Evolutionary conservation across 2,329 filamentous ascomycete species (phyloP).

Genomic region (Monosporascus sp.): DNA sequence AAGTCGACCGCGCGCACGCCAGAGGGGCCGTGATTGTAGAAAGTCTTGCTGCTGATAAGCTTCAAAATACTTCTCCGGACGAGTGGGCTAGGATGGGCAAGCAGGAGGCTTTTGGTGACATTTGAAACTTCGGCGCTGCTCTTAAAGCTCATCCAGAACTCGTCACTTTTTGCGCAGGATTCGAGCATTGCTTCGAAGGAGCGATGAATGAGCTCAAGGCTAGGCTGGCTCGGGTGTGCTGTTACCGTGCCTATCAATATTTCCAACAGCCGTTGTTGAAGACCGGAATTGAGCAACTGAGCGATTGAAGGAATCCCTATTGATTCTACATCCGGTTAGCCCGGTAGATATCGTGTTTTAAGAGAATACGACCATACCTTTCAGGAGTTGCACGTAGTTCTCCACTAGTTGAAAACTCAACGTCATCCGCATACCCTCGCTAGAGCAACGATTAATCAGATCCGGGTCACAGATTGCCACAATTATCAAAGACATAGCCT

Average conservation of each 20-base stretch:
- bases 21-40: constrained; percentile 16
- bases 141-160: constrained; percentile 35
- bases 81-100: constrained; percentile 29
- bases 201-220: constrained; percentile 27
- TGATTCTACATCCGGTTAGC: constrained; percentile 22
- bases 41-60: constrained; percentile 23
- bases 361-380: constrained; percentile 34
- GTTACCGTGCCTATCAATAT: constrained; percentile 17
- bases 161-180: constrained; percentile 31
- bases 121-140: constrained; percentile 18
- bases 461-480: constrained; percentile 55
- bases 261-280: constrained; percentile 18
- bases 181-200: constrained; percentile 36
- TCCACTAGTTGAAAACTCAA: constrained; percentile 53
- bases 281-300: constrained; percentile 15
- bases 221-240: constrained; percentile 17
- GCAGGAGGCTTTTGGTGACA: constrained; percentile 30
- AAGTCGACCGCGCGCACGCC: constrained; percentile 32
- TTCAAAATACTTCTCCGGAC: constrained; percentile 32
- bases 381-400: constrained; percentile 49
- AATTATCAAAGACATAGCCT: constrained; percentile 50
- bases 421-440: constrained; percentile 39
- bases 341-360: not conserved
- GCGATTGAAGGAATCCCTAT: constrained; percentile 10
- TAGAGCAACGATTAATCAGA: constrained; percentile 41